phyloP scores from a whole-genome alignment of 2,329 filamentous ascomycete species.

The Alternaria tenuissima region DNA sequence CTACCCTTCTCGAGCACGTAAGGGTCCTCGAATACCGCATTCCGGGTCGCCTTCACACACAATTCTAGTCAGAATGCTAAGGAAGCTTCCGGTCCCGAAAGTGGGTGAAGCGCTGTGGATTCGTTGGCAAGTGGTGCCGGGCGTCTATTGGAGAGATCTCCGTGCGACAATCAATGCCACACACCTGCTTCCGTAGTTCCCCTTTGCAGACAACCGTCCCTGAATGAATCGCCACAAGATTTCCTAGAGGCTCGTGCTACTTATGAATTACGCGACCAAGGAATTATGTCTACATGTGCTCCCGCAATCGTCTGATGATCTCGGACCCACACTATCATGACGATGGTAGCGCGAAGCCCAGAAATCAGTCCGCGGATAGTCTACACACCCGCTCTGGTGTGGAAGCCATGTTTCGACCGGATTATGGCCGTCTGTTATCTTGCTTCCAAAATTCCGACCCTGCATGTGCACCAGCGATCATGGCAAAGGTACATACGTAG shows the following conservation, averaged over 20 bases:
- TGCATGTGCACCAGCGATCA: conserved; percentile 42
- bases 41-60: conserved; percentile 23
- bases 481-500: conserved; percentile 40
- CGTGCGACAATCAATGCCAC: conserved; percentile 44
- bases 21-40: conserved; percentile 14
- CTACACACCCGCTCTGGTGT: conserved; percentile 9
- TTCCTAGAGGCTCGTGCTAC: conserved; percentile 9
- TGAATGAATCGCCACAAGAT: conserved; percentile 16
- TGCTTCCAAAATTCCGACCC: conserved; percentile 25
- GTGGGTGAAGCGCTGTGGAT: conserved; percentile 42
- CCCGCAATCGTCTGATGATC: conserved; percentile 17
- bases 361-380: conserved; percentile 14
- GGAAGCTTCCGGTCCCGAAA: conserved; percentile 21
- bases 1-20: conserved; percentile 24
- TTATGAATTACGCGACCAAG: conserved; percentile 16
- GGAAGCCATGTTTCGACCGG: conserved; percentile 3
- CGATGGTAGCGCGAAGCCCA: conserved; percentile 23
- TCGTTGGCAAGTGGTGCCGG: conserved; percentile 42
- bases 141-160: conserved; percentile 47
- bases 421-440: conserved; percentile 19
- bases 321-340: conserved; percentile 21
- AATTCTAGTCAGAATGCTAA: conserved; percentile 30
- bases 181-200: conserved; percentile 26
- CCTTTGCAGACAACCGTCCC: conserved; percentile 15
- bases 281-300: conserved; percentile 13